Evolutionary conservation across 2,329 filamentous ascomycete species (phyloP).

Genomic region (Fusarium domesticum): DNA sequence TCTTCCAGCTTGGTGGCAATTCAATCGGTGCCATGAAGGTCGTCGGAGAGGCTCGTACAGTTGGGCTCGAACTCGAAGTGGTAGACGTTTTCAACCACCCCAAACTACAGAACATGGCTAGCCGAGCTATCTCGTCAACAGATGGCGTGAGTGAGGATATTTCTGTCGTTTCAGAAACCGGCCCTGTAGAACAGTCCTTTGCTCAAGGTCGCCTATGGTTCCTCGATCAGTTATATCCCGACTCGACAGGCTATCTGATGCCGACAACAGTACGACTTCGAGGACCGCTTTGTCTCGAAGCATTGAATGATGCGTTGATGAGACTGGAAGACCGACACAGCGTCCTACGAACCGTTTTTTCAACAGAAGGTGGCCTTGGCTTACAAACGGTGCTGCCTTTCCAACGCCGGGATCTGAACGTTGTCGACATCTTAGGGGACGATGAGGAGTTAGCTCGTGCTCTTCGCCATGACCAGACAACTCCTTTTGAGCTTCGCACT

Average conservation of each 20-base stretch:
- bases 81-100: slow-evolving; percentile 37
- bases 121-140: not conserved
- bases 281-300: slow-evolving; percentile 3
- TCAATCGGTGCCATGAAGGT: slow-evolving; percentile 49
- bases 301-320: slow-evolving; percentile 1
- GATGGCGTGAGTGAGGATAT: not conserved
- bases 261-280: slow-evolving; percentile 6
- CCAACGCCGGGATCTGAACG: not conserved
- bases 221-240: slow-evolving; percentile 11
- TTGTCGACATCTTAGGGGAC: slow-evolving; percentile 1
- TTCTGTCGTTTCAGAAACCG: not conserved
- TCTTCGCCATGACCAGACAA: slow-evolving; percentile 5
- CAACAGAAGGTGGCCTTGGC: not conserved
- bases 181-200: slow-evolving; percentile 11
- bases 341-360: slow-evolving; percentile 11
- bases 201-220: slow-evolving; percentile 18
- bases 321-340: slow-evolving; percentile 12
- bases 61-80: slow-evolving; percentile 33
- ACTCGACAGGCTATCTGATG: slow-evolving; percentile 7
- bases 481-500: slow-evolving; percentile 5
- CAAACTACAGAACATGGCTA: slow-evolving; percentile 3
- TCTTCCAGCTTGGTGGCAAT: slow-evolving; percentile 39
- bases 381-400: slow-evolving; percentile 7
- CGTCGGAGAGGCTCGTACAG: slow-evolving; percentile 40
- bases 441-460: not conserved